phyloP scores from a whole-genome alignment of 257 asterid species.

The Agastache rugosa region DNA sequence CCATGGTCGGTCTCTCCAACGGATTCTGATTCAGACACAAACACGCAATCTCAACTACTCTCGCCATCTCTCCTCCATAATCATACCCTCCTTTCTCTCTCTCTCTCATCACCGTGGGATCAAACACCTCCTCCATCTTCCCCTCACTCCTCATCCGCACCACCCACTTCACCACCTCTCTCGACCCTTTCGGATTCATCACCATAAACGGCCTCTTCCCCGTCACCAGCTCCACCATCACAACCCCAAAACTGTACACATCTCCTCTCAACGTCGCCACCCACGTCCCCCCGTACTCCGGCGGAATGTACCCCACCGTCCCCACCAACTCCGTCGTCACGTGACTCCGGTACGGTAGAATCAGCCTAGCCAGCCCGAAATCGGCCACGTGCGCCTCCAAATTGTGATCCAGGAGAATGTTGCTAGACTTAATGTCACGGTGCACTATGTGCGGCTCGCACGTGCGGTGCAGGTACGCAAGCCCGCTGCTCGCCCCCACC shows the following conservation, averaged over 20 bases:
- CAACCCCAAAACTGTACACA: conserved; percentile 90
- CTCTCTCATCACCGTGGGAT: conserved; percentile 47
- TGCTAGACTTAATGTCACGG: conserved; percentile 87
- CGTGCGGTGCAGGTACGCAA: conserved; percentile 84
- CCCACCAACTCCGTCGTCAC: conserved; percentile 95
- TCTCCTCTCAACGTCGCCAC: conserved; percentile 93
- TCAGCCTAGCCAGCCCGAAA: conserved; percentile 80
- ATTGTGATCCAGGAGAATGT: conserved; percentile 76
- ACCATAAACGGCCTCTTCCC: conserved; percentile 83
- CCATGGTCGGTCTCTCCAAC: conserved; percentile 74
- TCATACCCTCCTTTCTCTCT: conserved; percentile 56
- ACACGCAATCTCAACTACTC: conserved; percentile 76
- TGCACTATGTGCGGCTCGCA: conserved; percentile 94
- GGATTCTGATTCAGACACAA: conserved; percentile 77
- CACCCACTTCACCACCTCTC: conserved; percentile 83
- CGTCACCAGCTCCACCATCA: conserved; percentile 78
- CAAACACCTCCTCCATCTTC: conserved; percentile 67
- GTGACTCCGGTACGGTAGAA: conserved; percentile 77
- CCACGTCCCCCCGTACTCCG: conserved; percentile 89
- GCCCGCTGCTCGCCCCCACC: conserved; percentile 73
- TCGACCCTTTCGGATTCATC: conserved; percentile 60
- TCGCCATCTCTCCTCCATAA: conserved; percentile 67
- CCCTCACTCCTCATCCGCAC: conserved; percentile 72
- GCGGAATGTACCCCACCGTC: conserved; percentile 95
- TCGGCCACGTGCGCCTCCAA: conserved; percentile 89